Percentiles rank a stretch among this genome's conserved stretches.
Evolutionary conservation across 1,284 basidiomycete species (phyloP).

Genomic region (Austroboletus olivaceoglutinosus): DNA sequence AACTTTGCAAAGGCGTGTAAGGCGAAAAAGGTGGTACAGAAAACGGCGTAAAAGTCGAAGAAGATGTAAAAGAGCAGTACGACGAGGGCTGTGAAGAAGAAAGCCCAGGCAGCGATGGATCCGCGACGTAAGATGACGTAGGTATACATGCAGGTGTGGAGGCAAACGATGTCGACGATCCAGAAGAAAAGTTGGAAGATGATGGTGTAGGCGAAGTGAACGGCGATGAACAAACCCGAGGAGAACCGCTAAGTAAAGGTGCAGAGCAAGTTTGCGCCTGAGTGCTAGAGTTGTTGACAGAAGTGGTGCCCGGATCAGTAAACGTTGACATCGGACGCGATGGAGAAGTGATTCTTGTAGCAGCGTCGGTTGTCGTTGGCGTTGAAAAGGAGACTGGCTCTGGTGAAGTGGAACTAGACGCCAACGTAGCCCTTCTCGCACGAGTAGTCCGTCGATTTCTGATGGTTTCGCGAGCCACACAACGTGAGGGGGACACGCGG

Average conservation of each 20-base stretch:
- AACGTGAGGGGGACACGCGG: conserved; percentile 53
- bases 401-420: conserved; percentile 10
- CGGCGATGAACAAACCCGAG: not conserved
- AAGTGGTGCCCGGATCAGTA: not conserved
- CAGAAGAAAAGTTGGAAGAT: not conserved
- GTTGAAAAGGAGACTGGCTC: conserved; percentile 1
- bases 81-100: not conserved
- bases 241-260: not conserved
- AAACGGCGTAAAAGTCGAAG: not conserved
- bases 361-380: conserved; percentile 1
- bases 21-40: not conserved
- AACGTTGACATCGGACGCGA: not conserved
- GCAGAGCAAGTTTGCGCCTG: not conserved
- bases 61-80: not conserved
- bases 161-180: not conserved
- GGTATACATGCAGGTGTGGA: not conserved
- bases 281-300: not conserved
- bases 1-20: not conserved
- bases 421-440: conserved; percentile 26
- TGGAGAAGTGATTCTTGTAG: conserved; percentile 12
- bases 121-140: not conserved
- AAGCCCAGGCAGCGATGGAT: not conserved
- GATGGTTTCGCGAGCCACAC: conserved; percentile 43
- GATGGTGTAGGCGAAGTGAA: not conserved
- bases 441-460: conserved; percentile 39